Base-by-base conservation (phyloP, 73 alveolate species). In the Paramecium pentaurelia region DNA sequence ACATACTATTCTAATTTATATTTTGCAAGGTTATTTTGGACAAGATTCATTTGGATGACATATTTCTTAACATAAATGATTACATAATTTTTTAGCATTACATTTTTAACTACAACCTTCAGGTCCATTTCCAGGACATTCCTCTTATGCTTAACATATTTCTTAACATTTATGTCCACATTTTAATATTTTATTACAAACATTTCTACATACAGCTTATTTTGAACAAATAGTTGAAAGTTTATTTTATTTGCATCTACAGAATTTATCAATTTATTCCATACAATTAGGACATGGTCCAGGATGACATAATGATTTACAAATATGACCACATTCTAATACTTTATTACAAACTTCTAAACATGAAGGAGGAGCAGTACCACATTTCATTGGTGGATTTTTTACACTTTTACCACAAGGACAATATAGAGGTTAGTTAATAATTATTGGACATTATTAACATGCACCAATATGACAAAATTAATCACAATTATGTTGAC, bases 381-480 rank as follows among this genome's bases (percentile, higher is more conserved):
- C 99, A 87, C 99, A 98, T 45, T 93, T 88, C 54, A 88, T 93
- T 34, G 99, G 99, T 5, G 99, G 99, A 32, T 95, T 96, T 38
- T 93, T 86, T 42, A 77, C 92, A 3, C 97, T 88, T 42, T 92
- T 68, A 14, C 99, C 99, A 92, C 99, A 98, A 4, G 98, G 96
- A 87, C 99, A 98, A 58, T 59, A 89, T 36, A 97, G 59, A 64
- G 98, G 99, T 86, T 96, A 95, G 77, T 92, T 96, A 40, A 96
- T 96, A 34, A 88, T 84, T 40, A 95, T 93, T 45, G 97, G 97
- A 86, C 99, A 98, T 11, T 98, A 98, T 84, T 96, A 75, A 93
- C 99, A 98, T 45, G 88, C 92, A 60, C 99, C 99, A 58, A 95
- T 86, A 85, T 98, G 99, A 91, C 99, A 98, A 94, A 96, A 98